These are phyloP conservation scores for Rubia tinctorum DNA, from an alignment of 305 asterid species.

Conservation along the genomic window DNA sequence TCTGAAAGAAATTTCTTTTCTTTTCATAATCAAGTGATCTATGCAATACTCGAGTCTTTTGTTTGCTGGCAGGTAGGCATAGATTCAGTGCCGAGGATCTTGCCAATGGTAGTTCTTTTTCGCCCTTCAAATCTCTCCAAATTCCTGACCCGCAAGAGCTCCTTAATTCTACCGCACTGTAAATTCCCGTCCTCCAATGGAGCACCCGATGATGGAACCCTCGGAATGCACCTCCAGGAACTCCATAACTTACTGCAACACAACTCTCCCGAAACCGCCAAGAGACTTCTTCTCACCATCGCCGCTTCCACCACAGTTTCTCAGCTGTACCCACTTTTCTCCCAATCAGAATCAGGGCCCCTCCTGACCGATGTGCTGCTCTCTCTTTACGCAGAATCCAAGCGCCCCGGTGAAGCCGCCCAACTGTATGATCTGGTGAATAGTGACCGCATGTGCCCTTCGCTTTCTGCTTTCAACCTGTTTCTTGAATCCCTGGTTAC, in stretches of 20 bases:
- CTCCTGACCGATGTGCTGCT: not conserved
- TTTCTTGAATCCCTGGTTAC: not conserved
- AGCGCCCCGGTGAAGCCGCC: not conserved
- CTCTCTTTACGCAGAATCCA: not conserved
- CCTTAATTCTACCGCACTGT: not conserved
- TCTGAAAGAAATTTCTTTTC: too few species aligned
- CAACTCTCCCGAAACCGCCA: not conserved
- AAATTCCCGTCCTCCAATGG: conserved; percentile 2
- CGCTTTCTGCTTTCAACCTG: not conserved
- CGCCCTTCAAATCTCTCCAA: not conserved
- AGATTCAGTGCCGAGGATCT: too few species aligned
- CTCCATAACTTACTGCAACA: not conserved
- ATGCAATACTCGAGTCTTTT: too few species aligned
- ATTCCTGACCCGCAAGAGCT: not conserved
- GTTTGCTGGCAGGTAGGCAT: too few species aligned
- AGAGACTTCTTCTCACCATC: not conserved
- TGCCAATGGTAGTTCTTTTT: not conserved
- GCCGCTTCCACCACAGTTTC: not conserved
- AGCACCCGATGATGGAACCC: not conserved
- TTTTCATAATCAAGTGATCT: too few species aligned
- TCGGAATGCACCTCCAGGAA: not conserved
- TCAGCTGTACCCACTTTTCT: not conserved
- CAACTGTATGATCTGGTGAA: not conserved
- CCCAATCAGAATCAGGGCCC: not conserved
- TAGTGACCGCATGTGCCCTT: not conserved